Evolutionary conservation across 805 yeast genomes (phyloP), one percentile per base, ranked within the genome.

Genomic region (Kodamaea kaohsiungensis): DNA sequence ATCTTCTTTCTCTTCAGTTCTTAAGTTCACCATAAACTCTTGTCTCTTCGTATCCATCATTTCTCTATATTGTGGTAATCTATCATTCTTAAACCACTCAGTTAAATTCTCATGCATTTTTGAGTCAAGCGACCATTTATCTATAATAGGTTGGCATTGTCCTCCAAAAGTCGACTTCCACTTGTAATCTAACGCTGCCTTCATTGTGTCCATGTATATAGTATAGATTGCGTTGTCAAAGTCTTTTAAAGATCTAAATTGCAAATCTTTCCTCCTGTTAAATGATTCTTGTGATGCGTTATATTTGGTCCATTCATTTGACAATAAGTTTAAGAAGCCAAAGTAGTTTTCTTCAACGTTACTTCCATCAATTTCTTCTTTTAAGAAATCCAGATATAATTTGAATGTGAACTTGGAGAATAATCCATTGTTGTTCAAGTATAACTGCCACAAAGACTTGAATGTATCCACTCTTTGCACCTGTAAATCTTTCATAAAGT

Each of bases 51-150:
- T 58, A 42, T 67, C 71, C 39, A 65, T 54, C 55, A 60, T 58
- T 30, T 62, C 59, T 47, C 57, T 52, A 52, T 65, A 72, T 17
- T 54, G 56, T 10, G 64, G 64, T 39, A 56, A 38, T 48, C 61
- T 59, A 15, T 64, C 59, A 2, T 40, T 35, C 12, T 37, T 55
- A 45, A 60, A 64, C 71, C 71, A 72, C 3, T 19, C 43, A 9
- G 48, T 49, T 39, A 72, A 54, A 8, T 53, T 46, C n/a, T 54
- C 47, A 9, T 53, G 56, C 79, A 75, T 75, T 22, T 48, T 46
- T 1, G 56, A 53, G 56, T 70, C 66, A 10, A 76, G 56, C 4
- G 69, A 49, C 80, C 80, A 76, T 59, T 74, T 68, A n/a, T 64
- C 59, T 12, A 72, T 64, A 13, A 75, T 59, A 9, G 72, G 72